Conservation (phyloP, 2,329 filamentous ascomycete genomes). For the Cladosporium sp. region DNA sequence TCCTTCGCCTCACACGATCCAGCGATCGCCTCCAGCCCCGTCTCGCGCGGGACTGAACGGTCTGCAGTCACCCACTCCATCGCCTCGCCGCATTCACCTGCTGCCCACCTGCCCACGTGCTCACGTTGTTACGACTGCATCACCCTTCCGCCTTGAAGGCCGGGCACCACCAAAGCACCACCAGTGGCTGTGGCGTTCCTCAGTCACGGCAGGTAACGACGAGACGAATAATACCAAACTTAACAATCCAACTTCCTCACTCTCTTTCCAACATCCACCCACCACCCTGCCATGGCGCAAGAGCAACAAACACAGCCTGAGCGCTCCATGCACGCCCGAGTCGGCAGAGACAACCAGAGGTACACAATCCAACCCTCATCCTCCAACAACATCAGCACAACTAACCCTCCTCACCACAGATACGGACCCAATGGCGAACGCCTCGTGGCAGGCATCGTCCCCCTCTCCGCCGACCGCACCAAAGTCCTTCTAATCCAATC, state of each 20-base stretch:
- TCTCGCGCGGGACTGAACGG: conserved; percentile 47
- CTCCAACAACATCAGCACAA: background rate
- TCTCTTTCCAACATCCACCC: conserved; percentile 17
- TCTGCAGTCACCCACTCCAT: conserved; percentile 15
- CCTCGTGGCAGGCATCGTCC: conserved; percentile 90
- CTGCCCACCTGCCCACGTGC: conserved; percentile 14
- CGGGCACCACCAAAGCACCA: background rate
- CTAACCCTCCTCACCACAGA: conserved; percentile 45
- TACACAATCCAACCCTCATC: conserved; percentile 11
- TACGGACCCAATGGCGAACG: conserved; percentile 91
- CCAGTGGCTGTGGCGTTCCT: background rate
- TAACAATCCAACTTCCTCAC: conserved; percentile 15
- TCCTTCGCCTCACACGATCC: conserved; percentile 38
- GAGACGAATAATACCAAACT: conserved; percentile 16
- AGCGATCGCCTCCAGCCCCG: conserved; percentile 45
- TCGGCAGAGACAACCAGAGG: conserved; percentile 73
- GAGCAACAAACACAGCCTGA: conserved; percentile 29
- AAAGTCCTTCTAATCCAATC: conserved; percentile 93
- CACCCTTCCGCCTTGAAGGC: background rate
- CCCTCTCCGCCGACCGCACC: conserved; percentile 78
- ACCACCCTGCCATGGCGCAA: conserved; percentile 40
- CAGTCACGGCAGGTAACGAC: background rate
- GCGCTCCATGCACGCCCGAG: conserved; percentile 61
- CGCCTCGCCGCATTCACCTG: conserved; percentile 17
- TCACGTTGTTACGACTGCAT: conserved; percentile 12